A percentile compares a stretch with the other conserved stretches of the same genome.
phyloP scores from a whole-genome alignment of 208 protist genomes.

The Leishmania braziliensis region DNA sequence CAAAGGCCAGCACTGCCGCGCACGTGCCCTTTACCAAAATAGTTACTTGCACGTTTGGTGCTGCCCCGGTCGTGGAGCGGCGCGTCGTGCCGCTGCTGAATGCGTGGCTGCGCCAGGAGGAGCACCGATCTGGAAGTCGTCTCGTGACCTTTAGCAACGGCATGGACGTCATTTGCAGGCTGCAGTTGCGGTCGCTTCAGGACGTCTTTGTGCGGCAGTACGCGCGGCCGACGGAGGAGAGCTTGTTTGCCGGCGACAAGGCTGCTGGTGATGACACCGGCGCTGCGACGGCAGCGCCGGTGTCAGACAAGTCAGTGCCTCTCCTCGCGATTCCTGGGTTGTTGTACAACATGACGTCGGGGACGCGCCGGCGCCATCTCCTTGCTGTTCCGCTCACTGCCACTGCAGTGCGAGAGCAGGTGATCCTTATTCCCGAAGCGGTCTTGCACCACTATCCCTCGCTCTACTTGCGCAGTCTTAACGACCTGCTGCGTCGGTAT shows the following conservation, averaged over 20 bases:
- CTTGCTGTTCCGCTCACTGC: slow-evolving; percentile 16
- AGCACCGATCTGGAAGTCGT: slow-evolving; percentile 38
- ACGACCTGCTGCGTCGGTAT: slow-evolving; percentile 36
- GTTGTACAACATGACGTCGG: slow-evolving; percentile 33
- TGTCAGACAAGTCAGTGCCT: slow-evolving; percentile 24
- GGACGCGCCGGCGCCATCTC: slow-evolving; percentile 23
- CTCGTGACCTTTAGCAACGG: slow-evolving; percentile 65
- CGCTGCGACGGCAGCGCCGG: not conserved
- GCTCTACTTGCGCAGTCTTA: slow-evolving; percentile 55
- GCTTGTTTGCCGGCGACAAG: not conserved
- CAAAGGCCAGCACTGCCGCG: not conserved
- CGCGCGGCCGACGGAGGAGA: slow-evolving; percentile 7
- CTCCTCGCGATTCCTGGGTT: slow-evolving; percentile 27
- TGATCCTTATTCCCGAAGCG: slow-evolving; percentile 28
- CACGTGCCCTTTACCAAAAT: slow-evolving; percentile 33
- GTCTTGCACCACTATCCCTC: slow-evolving; percentile 56
- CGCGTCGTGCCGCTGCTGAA: slow-evolving; percentile 28
- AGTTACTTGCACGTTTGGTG: slow-evolving; percentile 56
- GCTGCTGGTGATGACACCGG: not conserved
- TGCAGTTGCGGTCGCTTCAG: slow-evolving; percentile 61
- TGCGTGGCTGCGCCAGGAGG: slow-evolving; percentile 26
- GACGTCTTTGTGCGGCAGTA: slow-evolving; percentile 29
- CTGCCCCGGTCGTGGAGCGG: slow-evolving; percentile 65
- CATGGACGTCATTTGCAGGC: slow-evolving; percentile 54
- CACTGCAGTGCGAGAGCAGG: slow-evolving; percentile 26